Base-by-base conservation (phyloP, 1,284 basidiomycete genomes). In the Ustilago vetiveriae region DNA sequence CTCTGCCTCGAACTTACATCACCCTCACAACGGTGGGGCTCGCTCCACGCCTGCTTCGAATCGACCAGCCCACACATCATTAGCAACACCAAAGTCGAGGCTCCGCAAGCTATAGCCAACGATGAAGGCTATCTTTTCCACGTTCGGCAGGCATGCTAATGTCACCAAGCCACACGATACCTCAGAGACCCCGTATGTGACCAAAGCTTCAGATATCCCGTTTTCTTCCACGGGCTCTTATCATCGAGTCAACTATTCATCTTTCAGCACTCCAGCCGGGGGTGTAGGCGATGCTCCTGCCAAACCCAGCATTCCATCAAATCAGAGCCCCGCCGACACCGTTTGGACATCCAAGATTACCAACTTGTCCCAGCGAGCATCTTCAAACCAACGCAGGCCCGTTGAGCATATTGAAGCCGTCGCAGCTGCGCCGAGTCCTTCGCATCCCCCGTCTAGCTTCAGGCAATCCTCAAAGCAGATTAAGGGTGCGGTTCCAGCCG, bases 91-190 rank as follows among this genome's bases (percentile, higher is more conserved):
- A n/a, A n/a, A n/a, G n/a, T n/a, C n/a, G n/a, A n/a, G 33, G 33
- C 16, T n/a, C 29, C 26, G 2, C 39, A 29, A 26, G 16, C 16
- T 6, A 32, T 17, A 14, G 10, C 7, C 4, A 36, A 27, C 36
- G 7, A 68, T 68, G 65, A 62, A 56, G 16, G 58, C 65, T 27
- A 56, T 68, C 43, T 54, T 68, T 9, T 49, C 53, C 22, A 53
- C 9, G 27, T 57, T 68, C 11, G 50, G 65, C 14, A 57, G 58
- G 35, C 50, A 49, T 16, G 54, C 35, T 37, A 59, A 59, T 32
- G 24, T 52, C 35, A 36, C 43, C 27, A 24, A 29, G 27, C 37
- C 32, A 21, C 44, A 56, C 6, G 37, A 49, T 9, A 3, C 46
- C 8, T 13, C 40, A 7, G 44, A 59, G 1, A 16, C 13, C 22